phyloP scores from a whole-genome alignment of 495 filamentous ascomycete species.

The Aspergillus biplanus region DNA sequence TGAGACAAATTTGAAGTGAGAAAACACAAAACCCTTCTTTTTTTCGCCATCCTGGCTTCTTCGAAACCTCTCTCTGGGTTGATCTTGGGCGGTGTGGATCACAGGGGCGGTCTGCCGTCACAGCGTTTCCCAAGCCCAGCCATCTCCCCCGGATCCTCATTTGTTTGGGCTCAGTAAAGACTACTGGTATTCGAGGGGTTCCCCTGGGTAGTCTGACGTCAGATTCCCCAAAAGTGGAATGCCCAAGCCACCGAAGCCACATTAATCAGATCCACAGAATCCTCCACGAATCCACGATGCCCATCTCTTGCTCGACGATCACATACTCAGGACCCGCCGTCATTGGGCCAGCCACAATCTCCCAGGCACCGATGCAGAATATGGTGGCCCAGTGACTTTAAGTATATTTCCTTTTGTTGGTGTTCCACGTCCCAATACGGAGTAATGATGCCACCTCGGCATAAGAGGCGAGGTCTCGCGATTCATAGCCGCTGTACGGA shows the following conservation, averaged over 20 bases:
- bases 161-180: constrained; percentile 3
- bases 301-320: background rate
- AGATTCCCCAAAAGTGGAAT: background rate
- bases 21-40: background rate
- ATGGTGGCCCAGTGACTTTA: too few species aligned
- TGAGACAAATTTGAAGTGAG: background rate
- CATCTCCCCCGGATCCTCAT: background rate
- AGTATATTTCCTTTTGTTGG: too few species aligned
- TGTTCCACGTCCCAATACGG: too few species aligned
- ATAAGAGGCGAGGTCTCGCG: too few species aligned
- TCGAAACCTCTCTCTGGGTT: constrained; percentile 15
- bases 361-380: too few species aligned
- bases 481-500: too few species aligned
- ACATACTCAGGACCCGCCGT: background rate
- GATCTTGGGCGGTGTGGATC: constrained; percentile 36
- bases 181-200: background rate
- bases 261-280: background rate
- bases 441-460: too few species aligned
- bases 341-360: background rate
- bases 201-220: constrained; percentile 19
- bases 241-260: background rate
- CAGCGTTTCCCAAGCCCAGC: constrained; percentile 5
- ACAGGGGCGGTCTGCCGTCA: constrained; percentile 20
- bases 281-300: background rate
- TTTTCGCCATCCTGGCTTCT: background rate